phyloP scores from a whole-genome alignment of 495 filamentous ascomycete genomes.

The Aspergillus olivimuriae region DNA sequence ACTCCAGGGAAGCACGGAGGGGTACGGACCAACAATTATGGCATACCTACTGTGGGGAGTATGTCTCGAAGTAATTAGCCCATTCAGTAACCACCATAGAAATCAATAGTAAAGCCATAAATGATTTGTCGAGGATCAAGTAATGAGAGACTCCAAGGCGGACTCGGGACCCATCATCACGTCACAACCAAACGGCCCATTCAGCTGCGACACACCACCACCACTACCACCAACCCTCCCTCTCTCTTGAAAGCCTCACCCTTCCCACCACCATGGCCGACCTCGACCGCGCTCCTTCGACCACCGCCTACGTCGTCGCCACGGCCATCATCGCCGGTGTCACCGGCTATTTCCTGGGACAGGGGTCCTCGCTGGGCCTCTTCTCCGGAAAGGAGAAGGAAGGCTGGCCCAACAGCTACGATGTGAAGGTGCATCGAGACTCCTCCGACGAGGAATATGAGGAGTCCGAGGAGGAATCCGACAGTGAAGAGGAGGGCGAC shows the following conservation, averaged over 20 bases:
- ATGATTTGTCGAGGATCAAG: too few relatives aligned
- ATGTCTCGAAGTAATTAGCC: too few relatives aligned
- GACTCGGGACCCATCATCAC: too few relatives aligned
- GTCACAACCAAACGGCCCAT: too few relatives aligned
- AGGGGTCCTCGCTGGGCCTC: constrained; percentile 42
- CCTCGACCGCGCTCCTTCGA: constrained; percentile 35
- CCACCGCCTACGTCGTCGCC: constrained; percentile 49
- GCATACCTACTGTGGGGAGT: too few relatives aligned
- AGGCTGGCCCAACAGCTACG: constrained; percentile 47
- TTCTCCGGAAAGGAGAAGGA: constrained; percentile 35
- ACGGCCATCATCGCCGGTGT: constrained; percentile 60
- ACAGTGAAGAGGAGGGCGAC: constrained; percentile 34
- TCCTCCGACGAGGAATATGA: constrained; percentile 37
- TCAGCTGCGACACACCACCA: too few relatives aligned
- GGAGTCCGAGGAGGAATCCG: constrained; percentile 26
- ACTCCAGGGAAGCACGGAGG: too few relatives aligned
- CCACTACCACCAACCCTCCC: constrained; percentile 1
- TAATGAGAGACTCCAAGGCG: too few relatives aligned
- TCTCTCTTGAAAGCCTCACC: too few relatives aligned
- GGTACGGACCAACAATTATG: too few relatives aligned
- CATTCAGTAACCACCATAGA: too few relatives aligned
- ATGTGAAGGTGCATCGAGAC: constrained; percentile 42
- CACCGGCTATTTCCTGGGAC: constrained; percentile 59
- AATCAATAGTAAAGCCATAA: too few relatives aligned
- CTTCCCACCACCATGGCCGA: constrained; percentile 29